These are phyloP conservation scores for Fusarium chaquense DNA, from an alignment of 2,329 filamentous ascomycete species.

Conservation along the genomic window DNA sequence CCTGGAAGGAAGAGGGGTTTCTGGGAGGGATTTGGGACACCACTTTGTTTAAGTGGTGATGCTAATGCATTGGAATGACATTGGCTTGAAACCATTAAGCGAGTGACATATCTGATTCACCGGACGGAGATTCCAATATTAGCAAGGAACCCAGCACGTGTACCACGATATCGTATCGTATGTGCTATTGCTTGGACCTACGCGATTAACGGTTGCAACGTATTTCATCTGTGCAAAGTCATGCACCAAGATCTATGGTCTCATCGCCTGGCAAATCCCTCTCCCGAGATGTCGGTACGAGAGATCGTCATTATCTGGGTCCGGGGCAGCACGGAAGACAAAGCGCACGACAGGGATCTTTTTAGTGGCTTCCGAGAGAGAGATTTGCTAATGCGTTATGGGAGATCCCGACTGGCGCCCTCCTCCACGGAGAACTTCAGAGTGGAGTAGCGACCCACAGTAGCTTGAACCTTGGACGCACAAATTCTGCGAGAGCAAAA, in stretches of 20 bases:
- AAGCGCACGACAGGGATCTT: background rate
- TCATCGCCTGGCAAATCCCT: slow-evolving; percentile 7
- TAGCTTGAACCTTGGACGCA: background rate
- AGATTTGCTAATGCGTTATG: slow-evolving; percentile 1
- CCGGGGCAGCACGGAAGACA: slow-evolving; percentile 7
- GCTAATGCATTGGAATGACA: background rate
- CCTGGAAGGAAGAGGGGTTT: background rate
- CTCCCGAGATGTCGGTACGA: background rate
- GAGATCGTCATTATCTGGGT: slow-evolving; percentile 1
- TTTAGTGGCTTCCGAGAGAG: background rate
- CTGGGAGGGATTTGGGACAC: too few relatives aligned
- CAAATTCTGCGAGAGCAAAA: background rate
- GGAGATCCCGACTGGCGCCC: background rate
- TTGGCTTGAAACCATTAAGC: background rate
- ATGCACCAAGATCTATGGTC: background rate
- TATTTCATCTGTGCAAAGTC: background rate
- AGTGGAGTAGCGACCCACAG: background rate
- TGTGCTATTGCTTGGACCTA: background rate
- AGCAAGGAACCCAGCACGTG: background rate
- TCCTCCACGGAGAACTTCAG: background rate
- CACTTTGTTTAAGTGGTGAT: background rate
- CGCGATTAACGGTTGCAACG: background rate
- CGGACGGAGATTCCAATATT: background rate
- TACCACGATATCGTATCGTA: background rate
- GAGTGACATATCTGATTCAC: background rate